Percentiles rank a stretch among this genome's conserved stretches.
phyloP scores from a whole-genome alignment of 1,284 basidiomycete species.

The Rhodotorula sp. region DNA sequence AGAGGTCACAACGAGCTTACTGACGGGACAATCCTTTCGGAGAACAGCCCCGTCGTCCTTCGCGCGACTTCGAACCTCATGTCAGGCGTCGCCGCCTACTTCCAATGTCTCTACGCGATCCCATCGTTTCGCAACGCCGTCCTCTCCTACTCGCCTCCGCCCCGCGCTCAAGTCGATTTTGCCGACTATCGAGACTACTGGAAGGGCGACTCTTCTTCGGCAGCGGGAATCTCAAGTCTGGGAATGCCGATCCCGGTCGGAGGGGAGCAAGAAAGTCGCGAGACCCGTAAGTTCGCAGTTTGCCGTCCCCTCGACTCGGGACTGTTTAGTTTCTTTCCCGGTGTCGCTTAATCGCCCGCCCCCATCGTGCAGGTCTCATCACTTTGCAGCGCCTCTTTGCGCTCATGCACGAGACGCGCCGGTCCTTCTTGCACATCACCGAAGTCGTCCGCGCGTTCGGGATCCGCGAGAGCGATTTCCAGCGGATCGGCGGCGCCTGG shows the following conservation, averaged over 20 bases:
- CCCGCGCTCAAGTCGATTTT: not conserved
- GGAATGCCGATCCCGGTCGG: conserved; percentile 3
- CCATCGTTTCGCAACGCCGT: conserved; percentile 30
- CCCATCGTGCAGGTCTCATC: conserved; percentile 10
- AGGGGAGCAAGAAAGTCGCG: conserved; percentile 1
- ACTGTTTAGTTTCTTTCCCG: not conserved
- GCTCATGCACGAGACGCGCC: conserved; percentile 26
- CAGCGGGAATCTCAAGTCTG: not conserved
- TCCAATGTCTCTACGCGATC: conserved; percentile 32
- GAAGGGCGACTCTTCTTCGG: conserved; percentile 6
- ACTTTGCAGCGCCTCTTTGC: conserved; percentile 35
- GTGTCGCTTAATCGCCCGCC: not conserved
- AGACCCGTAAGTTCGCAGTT: conserved; percentile 8
- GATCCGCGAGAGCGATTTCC: conserved; percentile 18
- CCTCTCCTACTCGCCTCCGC: conserved; percentile 18
- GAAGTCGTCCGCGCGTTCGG: conserved; percentile 23
- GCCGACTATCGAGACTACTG: conserved; percentile 19
- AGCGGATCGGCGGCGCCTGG: not conserved
- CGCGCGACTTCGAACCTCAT: conserved; percentile 24
- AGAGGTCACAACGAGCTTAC: not conserved
- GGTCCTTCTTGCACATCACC: conserved; percentile 33
- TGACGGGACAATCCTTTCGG: not conserved
- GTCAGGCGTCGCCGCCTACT: conserved; percentile 21
- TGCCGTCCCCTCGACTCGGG: not conserved
- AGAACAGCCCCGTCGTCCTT: conserved; percentile 19